Base-by-base conservation (phyloP, 345 rosid genomes). In the Noccaea bulbosa region DNA sequence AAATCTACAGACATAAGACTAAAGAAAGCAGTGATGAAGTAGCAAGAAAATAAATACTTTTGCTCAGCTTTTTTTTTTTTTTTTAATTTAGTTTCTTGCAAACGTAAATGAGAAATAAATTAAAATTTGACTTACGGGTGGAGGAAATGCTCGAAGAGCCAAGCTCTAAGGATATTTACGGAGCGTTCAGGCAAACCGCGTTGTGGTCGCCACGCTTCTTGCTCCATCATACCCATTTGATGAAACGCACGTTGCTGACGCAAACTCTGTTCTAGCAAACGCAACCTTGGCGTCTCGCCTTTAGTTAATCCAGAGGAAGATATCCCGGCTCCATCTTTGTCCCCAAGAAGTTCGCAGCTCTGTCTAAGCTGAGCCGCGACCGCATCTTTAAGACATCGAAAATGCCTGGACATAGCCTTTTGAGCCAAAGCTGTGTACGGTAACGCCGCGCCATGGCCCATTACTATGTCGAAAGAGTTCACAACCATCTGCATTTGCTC, bases 131-230 rank as follows among this genome's bases (percentile, higher is more conserved):
- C 97, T 86, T 91, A 93, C 98, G 98, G 98, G 81, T 93, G 97
- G 55, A 93, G 94, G 73, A 93, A 93, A 82, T 93, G 98, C 79
- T 93, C 97, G 46, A 91, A 93, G 73, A 93, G 98, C 98, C 98
- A 93, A 38, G 98, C 96, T 60, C 98, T 77, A 52, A 93, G 78
- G 65, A 91, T 85, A 85, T 82, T 91, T 80, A 93, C 97, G 10
- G 99, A 91, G 47, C 96, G 83, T 70, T 93, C 99, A n/a, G 99
- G 99, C 79, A 93, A 70, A 74, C 99, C 97, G 44, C 99, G 77
- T 71, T 93, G 97, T 5, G 97, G 96, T 46, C 99, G 81, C 99
- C 99, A 91, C 16, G 96, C 95, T 79, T 93, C 97, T 71, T 91
- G 94, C 46, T 93, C 97, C 90, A 94, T 85, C 97, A 90, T 90